Evolutionary conservation across 2,329 filamentous ascomycete species (phyloP), one percentile per base, ranked within the genome.

Genomic region (Akanthomyces muscarius): DNA sequence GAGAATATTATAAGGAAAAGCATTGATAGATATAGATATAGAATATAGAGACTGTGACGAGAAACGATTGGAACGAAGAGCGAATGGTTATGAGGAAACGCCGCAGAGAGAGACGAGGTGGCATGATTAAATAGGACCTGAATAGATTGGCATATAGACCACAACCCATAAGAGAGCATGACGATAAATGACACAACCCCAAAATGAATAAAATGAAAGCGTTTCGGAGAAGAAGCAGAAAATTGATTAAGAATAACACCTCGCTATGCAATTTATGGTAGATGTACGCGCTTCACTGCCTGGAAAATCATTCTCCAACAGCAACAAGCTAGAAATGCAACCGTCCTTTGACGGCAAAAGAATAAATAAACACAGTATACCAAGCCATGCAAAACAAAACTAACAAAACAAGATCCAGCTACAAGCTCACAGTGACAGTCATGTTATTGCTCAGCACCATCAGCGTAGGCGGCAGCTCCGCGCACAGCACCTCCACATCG

Each of bases 361-460:
- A 64, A 54, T 65, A 63, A 62, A 61, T 61, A 58, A 63, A 64
- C 50, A 62, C 53, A 64, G 52, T 53, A 28, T 48, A 5, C 47
- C 30, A 18, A 23, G n/a, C 21, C 53, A 62, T 8, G 5, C 5
- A 30, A 14, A 44, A 16, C 21, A 56, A 28, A 18, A 30, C 21
- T 21, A 21, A 21, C 28, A 6, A 61, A 18, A 36, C 42, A 23
- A 18, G 48, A 50, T n/a, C 18, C 25, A 18, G 44, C 61, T 69
- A 91, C 65, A 91, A 75, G 72, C 87, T 90, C 70, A 90, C 89
- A 7, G 89, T 96, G 53, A 96, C 91, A 18, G 91, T 96, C 89
- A 96, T 92, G 70, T 88, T 92, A 75, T 96, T 96, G 74, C 89
- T 92, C 75, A 96, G 83, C 45, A 96, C 89, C 73, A 96, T 78